phyloP scores from a whole-genome alignment of 208 protist species.

The Acanthamoeba healyi region DNA sequence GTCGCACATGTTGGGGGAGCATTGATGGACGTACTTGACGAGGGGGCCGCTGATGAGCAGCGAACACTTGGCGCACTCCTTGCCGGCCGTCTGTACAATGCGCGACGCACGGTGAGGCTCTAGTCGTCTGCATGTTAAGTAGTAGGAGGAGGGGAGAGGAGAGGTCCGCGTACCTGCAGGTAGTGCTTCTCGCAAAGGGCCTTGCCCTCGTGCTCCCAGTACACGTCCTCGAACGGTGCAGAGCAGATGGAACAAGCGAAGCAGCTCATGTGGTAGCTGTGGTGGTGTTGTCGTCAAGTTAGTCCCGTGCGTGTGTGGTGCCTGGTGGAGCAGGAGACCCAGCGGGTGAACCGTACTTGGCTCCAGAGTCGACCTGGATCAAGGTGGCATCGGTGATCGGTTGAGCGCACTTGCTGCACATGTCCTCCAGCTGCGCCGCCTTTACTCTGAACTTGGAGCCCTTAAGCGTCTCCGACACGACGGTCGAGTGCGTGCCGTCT shows the following conservation, averaged over 20 bases:
- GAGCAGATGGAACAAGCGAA: conserved; percentile 7
- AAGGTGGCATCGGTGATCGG: not conserved
- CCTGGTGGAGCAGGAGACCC: too few relatives aligned
- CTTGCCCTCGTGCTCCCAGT: conserved; percentile 62
- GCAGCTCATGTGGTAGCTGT: conserved; percentile 57
- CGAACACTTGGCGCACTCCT: conserved; percentile 23
- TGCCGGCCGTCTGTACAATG: not conserved
- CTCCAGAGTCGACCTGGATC: conserved; percentile 24
- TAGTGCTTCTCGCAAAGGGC: conserved; percentile 66
- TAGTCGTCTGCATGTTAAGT: too few relatives aligned
- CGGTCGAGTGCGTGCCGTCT: conserved; percentile 23
- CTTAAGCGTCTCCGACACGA: conserved; percentile 51
- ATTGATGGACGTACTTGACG: not conserved
- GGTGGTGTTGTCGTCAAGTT: not conserved
- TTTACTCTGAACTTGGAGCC: not conserved
- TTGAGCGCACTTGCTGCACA: conserved; percentile 4
- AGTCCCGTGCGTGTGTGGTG: not conserved
- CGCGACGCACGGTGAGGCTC: too few relatives aligned
- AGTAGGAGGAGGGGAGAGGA: not conserved
- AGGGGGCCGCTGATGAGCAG: conserved; percentile 13
- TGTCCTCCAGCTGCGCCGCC: not conserved
- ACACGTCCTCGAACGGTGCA: conserved; percentile 11
- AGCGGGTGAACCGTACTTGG: not conserved
- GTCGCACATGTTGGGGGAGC: not conserved
- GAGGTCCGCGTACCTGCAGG: not conserved